phyloP scores from a whole-genome alignment of 495 filamentous ascomycete genomes.

The Ascodesmis nigricans region DNA sequence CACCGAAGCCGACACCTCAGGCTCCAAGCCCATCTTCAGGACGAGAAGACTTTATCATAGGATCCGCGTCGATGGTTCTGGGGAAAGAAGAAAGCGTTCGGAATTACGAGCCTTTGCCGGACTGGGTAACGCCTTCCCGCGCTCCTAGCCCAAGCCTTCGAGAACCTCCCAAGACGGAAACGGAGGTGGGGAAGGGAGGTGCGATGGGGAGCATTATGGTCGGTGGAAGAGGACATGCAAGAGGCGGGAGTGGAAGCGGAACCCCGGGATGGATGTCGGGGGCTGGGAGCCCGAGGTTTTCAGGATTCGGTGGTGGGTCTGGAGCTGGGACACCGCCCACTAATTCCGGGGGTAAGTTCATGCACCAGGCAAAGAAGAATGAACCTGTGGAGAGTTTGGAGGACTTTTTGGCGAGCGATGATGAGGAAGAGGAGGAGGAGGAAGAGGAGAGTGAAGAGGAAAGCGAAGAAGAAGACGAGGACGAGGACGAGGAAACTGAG shows the following conservation, averaged over 20 bases:
- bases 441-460: slow-evolving; percentile 6
- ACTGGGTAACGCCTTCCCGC: slow-evolving; percentile 60
- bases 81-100: slow-evolving; percentile 46
- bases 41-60: slow-evolving; percentile 50
- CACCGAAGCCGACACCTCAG: slow-evolving; percentile 82
- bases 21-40: slow-evolving; percentile 64
- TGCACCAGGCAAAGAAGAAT: too few species aligned
- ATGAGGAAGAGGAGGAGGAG: slow-evolving; percentile 6
- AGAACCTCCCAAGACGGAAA: slow-evolving; percentile 22
- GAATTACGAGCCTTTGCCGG: slow-evolving; percentile 58
- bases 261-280: slow-evolving; percentile 16
- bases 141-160: slow-evolving; percentile 62
- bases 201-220: slow-evolving; percentile 20
- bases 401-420: slow-evolving; percentile 50
- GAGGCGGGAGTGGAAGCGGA: slow-evolving; percentile 36
- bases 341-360: too few species aligned
- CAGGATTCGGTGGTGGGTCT: slow-evolving; percentile 11
- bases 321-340: slow-evolving; percentile 15
- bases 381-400: slow-evolving; percentile 39
- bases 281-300: slow-evolving; percentile 19
- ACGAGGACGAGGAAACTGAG: slow-evolving; percentile 8
- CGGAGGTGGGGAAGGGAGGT: slow-evolving; percentile 19
- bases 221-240: slow-evolving; percentile 33
- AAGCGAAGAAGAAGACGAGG: slow-evolving; percentile 7
- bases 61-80: slow-evolving; percentile 64